These are phyloP conservation scores for Nakaseomyces delphensis DNA, from an alignment of 1,139 yeast genomes.

Conservation along the genomic window DNA sequence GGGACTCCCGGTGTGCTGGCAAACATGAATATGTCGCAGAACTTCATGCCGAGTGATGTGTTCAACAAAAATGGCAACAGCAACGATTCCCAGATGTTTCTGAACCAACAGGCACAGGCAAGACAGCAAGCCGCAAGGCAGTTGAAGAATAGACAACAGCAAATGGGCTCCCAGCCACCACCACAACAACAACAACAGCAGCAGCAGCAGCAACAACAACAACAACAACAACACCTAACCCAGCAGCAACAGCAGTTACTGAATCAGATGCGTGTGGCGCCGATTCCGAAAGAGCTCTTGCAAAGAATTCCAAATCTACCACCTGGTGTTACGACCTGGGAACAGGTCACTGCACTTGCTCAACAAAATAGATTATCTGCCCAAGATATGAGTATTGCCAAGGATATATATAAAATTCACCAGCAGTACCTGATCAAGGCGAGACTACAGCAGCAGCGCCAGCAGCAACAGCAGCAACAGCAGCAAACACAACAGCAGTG, in stretches of 20 bases:
- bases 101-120: conserved; percentile 46
- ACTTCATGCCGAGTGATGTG: background rate
- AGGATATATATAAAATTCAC: conserved; percentile 34
- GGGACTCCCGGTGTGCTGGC: conserved; percentile 11
- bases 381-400: conserved; percentile 33
- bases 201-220: conserved; percentile 24
- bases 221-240: conserved; percentile 27
- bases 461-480: conserved; percentile 16
- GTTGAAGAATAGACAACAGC: conserved; percentile 10
- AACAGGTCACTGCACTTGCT: conserved; percentile 64
- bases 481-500: conserved; percentile 16
- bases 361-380: conserved; percentile 39
- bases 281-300: conserved; percentile 66
- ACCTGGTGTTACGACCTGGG: conserved; percentile 76
- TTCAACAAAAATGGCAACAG: conserved; percentile 12
- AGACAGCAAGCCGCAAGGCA: conserved; percentile 34
- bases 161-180: conserved; percentile 8
- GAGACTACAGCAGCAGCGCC: conserved; percentile 23
- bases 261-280: conserved; percentile 44
- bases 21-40: conserved; percentile 7
- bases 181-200: conserved; percentile 23
- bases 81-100: conserved; percentile 32
- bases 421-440: conserved; percentile 31
- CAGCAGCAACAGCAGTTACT: conserved; percentile 30
- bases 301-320: conserved; percentile 72